Conservation (phyloP, 1,284 basidiomycete genomes). For the Ceratobasidium sp. region DNA sequence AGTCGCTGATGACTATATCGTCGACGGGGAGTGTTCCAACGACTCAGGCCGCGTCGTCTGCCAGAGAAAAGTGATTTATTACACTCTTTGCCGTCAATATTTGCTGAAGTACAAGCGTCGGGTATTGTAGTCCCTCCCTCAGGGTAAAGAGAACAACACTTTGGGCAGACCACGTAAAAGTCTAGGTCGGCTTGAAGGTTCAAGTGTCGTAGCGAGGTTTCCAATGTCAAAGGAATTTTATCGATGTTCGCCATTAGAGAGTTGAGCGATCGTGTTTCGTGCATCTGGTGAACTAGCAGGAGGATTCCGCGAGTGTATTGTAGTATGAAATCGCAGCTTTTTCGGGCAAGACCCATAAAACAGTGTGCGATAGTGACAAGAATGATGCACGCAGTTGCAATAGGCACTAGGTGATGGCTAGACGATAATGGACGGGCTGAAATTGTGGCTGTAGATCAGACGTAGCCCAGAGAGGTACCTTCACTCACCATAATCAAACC, state of each 20-base stretch:
- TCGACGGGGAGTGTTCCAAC: not conserved
- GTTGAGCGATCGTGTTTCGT: not conserved
- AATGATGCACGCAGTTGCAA: slow-evolving; percentile 35
- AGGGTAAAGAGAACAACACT: not conserved
- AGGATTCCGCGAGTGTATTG: not conserved
- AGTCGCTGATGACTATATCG: not conserved
- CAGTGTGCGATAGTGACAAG: not conserved
- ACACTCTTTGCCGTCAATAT: not conserved
- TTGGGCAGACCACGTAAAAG: not conserved
- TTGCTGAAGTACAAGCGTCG: not conserved
- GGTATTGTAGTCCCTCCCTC: not conserved
- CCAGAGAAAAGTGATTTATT: not conserved
- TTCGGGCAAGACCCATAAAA: not conserved
- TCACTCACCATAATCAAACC: not conserved
- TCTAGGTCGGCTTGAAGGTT: not conserved
- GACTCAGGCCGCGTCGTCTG: not conserved
- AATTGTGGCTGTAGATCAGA: too few relatives aligned
- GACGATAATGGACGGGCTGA: too few relatives aligned
- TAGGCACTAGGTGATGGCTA: too few relatives aligned
- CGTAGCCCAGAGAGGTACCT: too few relatives aligned
- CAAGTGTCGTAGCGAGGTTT: not conserved
- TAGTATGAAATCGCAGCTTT: not conserved
- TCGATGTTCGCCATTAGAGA: not conserved
- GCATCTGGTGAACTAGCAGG: not conserved
- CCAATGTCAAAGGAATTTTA: not conserved